These are phyloP conservation scores for Boletus smithii DNA, from an alignment of 1,284 basidiomycete genomes.

Conservation along the genomic window DNA sequence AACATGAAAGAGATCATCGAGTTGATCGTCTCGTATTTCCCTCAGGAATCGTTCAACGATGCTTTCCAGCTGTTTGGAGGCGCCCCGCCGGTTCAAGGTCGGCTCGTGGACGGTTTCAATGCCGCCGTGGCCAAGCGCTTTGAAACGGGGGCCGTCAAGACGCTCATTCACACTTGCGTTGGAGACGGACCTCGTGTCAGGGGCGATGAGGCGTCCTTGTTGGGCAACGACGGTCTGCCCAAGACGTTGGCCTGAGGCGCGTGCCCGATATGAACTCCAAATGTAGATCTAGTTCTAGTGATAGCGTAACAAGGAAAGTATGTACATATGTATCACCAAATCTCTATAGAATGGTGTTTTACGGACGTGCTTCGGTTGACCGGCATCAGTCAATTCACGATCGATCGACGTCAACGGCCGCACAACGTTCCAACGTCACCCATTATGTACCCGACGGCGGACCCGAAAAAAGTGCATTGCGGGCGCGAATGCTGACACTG, in stretches of 20 bases:
- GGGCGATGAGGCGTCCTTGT: conserved; percentile 49
- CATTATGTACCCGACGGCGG: too few species aligned
- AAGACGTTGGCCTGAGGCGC: conserved; percentile 34
- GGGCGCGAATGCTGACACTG: too few species aligned
- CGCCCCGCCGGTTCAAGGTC: conserved; percentile 39
- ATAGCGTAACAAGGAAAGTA: neutral
- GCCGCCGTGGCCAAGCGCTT: conserved; percentile 70
- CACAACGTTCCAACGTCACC: too few species aligned
- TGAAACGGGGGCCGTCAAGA: conserved; percentile 75
- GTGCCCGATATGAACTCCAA: too few species aligned
- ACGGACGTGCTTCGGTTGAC: too few species aligned
- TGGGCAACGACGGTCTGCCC: conserved; percentile 58
- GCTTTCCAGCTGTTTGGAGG: conserved; percentile 61
- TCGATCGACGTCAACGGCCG: too few species aligned
- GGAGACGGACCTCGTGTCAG: conserved; percentile 85
- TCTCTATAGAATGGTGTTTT: too few species aligned
- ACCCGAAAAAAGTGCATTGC: too few species aligned
- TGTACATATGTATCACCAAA: neutral
- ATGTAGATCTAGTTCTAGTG: neutral
- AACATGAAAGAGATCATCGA: conserved; percentile 78
- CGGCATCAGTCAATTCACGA: too few species aligned
- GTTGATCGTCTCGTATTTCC: conserved; percentile 80
- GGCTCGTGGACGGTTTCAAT: conserved; percentile 73
- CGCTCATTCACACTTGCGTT: conserved; percentile 86
- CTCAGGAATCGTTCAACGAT: conserved; percentile 76